phyloP scores from a whole-genome alignment of 441 rosid species.

The Erysimum pusillum region DNA sequence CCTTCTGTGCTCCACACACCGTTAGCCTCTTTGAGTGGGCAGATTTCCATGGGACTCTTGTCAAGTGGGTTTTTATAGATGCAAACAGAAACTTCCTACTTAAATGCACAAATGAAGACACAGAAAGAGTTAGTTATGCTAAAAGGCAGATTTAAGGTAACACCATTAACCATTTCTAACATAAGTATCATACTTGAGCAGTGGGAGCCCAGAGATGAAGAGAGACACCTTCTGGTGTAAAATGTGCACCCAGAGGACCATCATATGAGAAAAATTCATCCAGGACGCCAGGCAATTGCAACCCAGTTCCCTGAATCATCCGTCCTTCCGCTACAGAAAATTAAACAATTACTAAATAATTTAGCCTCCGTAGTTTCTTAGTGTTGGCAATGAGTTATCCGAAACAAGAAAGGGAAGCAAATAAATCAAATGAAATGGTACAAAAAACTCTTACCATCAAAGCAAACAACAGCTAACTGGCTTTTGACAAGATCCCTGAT shows the following conservation, averaged over 20 bases:
- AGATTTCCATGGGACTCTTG: conserved; percentile 62
- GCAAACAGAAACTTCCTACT: conserved; percentile 70
- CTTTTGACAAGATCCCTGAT: conserved; percentile 70
- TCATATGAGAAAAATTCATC: conserved; percentile 86
- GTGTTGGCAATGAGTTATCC: conserved; percentile 18
- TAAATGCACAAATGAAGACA: conserved; percentile 45
- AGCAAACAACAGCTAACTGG: conserved; percentile 79
- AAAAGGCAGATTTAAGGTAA: background rate
- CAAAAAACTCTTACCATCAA: conserved; percentile 57
- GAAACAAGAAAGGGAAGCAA: conserved; percentile 15
- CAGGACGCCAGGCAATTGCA: conserved; percentile 88
- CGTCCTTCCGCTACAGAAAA: conserved; percentile 66
- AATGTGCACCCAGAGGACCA: conserved; percentile 90
- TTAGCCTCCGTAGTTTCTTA: conserved; percentile 19
- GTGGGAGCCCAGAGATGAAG: conserved; percentile 98
- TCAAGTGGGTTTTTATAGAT: conserved; percentile 63
- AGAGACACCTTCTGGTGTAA: conserved; percentile 62
- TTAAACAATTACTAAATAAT: conserved; percentile 25
- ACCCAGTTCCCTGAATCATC: conserved; percentile 69
- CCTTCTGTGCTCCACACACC: conserved; percentile 86
- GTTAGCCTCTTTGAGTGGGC: conserved; percentile 64
- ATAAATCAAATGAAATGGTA: background rate
- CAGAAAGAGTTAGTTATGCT: conserved; percentile 32
- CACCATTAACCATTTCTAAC: conserved; percentile 1
- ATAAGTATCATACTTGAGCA: conserved; percentile 70